Percentiles rank a stretch among this genome's conserved stretches.
Evolutionary conservation across 768 basidiomycete species (phyloP).

Genomic region (Lyophyllum shimeji): DNA sequence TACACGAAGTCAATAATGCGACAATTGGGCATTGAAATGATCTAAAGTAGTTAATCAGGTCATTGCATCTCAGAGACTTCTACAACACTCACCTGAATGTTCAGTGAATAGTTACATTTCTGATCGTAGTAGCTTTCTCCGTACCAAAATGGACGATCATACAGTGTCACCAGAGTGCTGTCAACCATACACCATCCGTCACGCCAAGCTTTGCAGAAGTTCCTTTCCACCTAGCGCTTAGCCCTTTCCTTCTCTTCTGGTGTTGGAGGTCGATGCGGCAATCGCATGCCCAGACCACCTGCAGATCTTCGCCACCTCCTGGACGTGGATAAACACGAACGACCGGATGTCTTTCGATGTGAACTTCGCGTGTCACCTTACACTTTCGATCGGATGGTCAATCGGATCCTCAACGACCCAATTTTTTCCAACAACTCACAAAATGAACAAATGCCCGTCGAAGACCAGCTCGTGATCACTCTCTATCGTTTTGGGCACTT

Average conservation of each 20-base stretch:
- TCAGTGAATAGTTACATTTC: slow-evolving; percentile 28
- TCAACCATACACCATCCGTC: slow-evolving; percentile 21
- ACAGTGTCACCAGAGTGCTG: slow-evolving; percentile 19
- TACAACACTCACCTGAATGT: background rate
- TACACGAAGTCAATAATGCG: slow-evolving; percentile 31
- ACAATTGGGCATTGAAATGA: slow-evolving; percentile 30
- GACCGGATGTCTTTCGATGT: background rate
- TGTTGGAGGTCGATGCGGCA: background rate
- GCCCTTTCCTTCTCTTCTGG: slow-evolving; percentile 9
- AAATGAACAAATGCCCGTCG: slow-evolving; percentile 13
- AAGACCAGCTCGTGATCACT: slow-evolving; percentile 16
- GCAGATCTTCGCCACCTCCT: background rate
- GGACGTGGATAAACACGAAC: background rate
- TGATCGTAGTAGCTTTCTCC: slow-evolving; percentile 28
- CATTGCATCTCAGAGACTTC: background rate
- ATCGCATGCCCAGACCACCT: too few species aligned
- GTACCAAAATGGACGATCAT: slow-evolving; percentile 16
- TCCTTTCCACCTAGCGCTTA: slow-evolving; percentile 21
- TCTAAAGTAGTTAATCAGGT: slow-evolving; percentile 16
- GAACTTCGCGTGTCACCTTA: background rate
- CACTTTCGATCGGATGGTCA: slow-evolving; percentile 1
- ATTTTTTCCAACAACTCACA: slow-evolving; percentile 20
- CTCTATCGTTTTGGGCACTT: slow-evolving; percentile 16
- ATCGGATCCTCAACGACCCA: background rate
- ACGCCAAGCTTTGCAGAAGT: slow-evolving; percentile 19